These are phyloP conservation scores for thale cress (Arabidopsis thaliana) DNA, from an alignment of 345 rosid species.

Conservation along the genomic window TAIR10.1 NC_003074.8:5596001-5596500, in stretches of 20 bases:
- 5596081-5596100: constrained; percentile 22
- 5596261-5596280: constrained; percentile 10
- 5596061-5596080: constrained; percentile 6
- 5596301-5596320: constrained; percentile 31
- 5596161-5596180: constrained; percentile 43
- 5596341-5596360: constrained; percentile 45
- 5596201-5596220: constrained; percentile 35
- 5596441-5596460: constrained; percentile 37
- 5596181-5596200: constrained; percentile 34
- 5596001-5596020: constrained; percentile 6
- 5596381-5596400: neutral
- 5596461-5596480: constrained; percentile 38
- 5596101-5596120: constrained; percentile 36
- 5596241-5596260: constrained; percentile 41
- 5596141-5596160: constrained; percentile 41
- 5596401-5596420: constrained; percentile 6
- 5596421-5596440: constrained; percentile 38
- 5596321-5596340: constrained; percentile 42
- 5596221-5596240: constrained; percentile 29
- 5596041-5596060: constrained; percentile 14
- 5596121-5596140: constrained; percentile 41
- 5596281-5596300: constrained; percentile 37
- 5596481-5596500: constrained; percentile 31
- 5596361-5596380: neutral
- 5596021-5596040: constrained; percentile 23